These are phyloP conservation scores for Suillus tomentosus DNA, from an alignment of 768 basidiomycete species.

Conservation along the genomic window DNA sequence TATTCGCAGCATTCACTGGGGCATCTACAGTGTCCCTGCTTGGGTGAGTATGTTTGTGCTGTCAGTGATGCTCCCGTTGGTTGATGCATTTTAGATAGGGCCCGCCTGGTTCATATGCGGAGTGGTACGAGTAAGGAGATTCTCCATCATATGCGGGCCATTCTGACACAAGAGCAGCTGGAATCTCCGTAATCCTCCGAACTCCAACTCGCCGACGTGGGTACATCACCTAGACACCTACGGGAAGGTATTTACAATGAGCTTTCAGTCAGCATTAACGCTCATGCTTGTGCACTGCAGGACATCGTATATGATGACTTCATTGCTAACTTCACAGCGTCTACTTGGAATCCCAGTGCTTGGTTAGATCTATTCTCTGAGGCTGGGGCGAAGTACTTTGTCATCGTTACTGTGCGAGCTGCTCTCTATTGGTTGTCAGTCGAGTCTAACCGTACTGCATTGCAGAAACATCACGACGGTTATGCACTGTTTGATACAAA, in stretches of 20 bases:
- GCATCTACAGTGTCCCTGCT: slow-evolving; percentile 48
- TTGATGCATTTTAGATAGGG: slow-evolving; percentile 31
- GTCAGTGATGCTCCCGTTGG: slow-evolving; percentile 19
- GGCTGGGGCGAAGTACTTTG: slow-evolving; percentile 64
- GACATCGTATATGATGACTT: slow-evolving; percentile 59
- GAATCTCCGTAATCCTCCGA: slow-evolving; percentile 39
- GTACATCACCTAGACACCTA: slow-evolving; percentile 51
- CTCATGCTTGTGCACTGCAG: slow-evolving; percentile 25
- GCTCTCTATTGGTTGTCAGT: slow-evolving; percentile 3
- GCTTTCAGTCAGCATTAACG: not conserved
- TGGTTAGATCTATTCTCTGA: slow-evolving; percentile 58
- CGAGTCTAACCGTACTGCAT: not conserved
- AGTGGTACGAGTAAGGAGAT: slow-evolving; percentile 54
- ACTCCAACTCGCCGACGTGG: slow-evolving; percentile 44
- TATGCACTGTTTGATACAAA: slow-evolving; percentile 57
- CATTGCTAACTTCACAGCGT: slow-evolving; percentile 53
- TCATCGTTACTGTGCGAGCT: slow-evolving; percentile 48
- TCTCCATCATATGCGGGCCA: not conserved
- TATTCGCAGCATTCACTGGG: slow-evolving; percentile 49
- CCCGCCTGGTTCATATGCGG: slow-evolving; percentile 44
- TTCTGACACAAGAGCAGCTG: slow-evolving; percentile 30
- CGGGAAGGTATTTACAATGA: slow-evolving; percentile 39
- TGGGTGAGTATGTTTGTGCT: slow-evolving; percentile 29
- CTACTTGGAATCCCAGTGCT: slow-evolving; percentile 52
- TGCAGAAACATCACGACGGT: slow-evolving; percentile 65